Conservation (phyloP, 73 alveolate species). For the Paramecium primaurelia region DNA sequence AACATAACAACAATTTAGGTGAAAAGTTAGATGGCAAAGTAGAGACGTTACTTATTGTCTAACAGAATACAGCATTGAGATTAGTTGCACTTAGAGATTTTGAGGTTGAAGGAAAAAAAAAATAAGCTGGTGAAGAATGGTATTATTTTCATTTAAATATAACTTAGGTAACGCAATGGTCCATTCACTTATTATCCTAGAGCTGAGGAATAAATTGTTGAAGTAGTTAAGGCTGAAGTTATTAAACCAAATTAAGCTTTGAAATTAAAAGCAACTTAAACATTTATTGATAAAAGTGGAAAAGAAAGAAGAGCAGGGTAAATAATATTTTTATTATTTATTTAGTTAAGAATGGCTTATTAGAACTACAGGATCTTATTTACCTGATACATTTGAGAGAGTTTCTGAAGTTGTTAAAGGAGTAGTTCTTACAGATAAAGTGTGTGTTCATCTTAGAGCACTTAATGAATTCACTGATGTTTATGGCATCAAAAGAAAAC, state of each 20-base stretch:
- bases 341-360: slow-evolving; percentile 75
- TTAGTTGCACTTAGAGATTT: slow-evolving; percentile 67
- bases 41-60: slow-evolving; percentile 40
- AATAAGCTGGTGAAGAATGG: slow-evolving; percentile 82
- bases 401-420: slow-evolving; percentile 64
- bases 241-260: slow-evolving; percentile 73
- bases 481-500: slow-evolving; percentile 74
- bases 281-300: slow-evolving; percentile 66
- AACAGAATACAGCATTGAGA: slow-evolving; percentile 65
- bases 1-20: background rate
- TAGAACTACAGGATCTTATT: slow-evolving; percentile 69
- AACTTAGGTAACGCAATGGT: slow-evolving; percentile 58
- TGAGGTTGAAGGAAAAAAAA: slow-evolving; percentile 47
- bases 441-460: slow-evolving; percentile 77
- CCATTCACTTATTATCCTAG: slow-evolving; percentile 81
- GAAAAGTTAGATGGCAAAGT: slow-evolving; percentile 67
- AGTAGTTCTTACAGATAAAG: slow-evolving; percentile 66
- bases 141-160: slow-evolving; percentile 8
- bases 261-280: slow-evolving; percentile 66
- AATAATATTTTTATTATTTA: no score
- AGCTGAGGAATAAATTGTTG: slow-evolving; percentile 64
- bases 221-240: slow-evolving; percentile 53
- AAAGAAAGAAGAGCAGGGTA: slow-evolving; percentile 74
- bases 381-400: slow-evolving; percentile 74
- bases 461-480: slow-evolving; percentile 68